Conservation (phyloP, 2,329 filamentous ascomycete genomes). For the Aspergillus floridensis region DNA sequence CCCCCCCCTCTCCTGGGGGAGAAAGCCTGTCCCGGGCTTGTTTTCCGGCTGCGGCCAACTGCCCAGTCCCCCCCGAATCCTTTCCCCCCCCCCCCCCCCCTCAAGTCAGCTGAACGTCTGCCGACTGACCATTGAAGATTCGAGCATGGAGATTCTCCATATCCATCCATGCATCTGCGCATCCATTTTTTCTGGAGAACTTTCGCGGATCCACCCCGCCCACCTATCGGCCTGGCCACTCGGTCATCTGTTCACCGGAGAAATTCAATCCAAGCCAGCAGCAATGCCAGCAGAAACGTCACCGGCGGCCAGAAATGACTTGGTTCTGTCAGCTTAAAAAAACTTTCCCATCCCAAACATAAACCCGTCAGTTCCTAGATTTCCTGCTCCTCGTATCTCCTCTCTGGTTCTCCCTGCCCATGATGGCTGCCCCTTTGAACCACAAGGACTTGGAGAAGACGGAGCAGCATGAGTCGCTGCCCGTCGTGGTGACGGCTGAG, state of each 20-base stretch:
- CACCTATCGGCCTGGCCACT: not conserved
- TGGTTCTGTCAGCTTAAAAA: not conserved
- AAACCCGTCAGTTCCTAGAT: not conserved
- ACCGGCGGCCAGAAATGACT: not conserved
- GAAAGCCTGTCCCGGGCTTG: too few species aligned
- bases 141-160: not conserved
- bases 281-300: not conserved
- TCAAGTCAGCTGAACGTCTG: too few species aligned
- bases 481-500: constrained; percentile 22
- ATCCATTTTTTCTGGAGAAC: not conserved
- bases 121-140: too few species aligned
- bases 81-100: too few species aligned
- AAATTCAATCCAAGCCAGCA: not conserved
- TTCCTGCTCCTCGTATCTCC: not conserved
- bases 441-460: constrained; percentile 15
- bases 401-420: not conserved
- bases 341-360: not conserved
- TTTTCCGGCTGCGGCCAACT: too few species aligned
- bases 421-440: not conserved
- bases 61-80: too few species aligned
- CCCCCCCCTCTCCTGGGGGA: too few species aligned
- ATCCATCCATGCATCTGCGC: not conserved
- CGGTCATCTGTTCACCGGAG: not conserved
- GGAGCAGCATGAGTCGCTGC: constrained; percentile 14
- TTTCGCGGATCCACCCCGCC: not conserved